Evolutionary conservation across 768 basidiomycete genomes (phyloP), one percentile per base, ranked within the genome.

Genomic region (Russula earlei): DNA sequence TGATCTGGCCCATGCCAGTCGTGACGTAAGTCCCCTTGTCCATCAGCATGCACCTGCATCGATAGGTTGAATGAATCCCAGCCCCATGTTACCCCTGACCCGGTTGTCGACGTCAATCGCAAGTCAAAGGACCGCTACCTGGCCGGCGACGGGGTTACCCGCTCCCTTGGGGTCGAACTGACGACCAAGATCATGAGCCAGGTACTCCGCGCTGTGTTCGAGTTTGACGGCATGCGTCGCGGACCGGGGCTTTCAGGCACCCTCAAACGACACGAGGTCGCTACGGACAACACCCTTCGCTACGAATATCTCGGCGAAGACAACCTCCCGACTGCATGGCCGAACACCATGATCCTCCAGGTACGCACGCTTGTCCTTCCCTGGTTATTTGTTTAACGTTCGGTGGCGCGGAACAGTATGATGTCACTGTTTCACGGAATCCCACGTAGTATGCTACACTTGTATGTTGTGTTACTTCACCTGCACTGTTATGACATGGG

Each of bases 211-310:
- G 82, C 78, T 4, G 70, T 91, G 22, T 82, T 82, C 57, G 74
- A 74, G 34, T 74, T 79, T 41, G 70, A 76, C 20, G 81, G 81
- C 49, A 61, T 91, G 43, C 73, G 76, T 33, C 83, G 85, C 45
- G 86, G 81, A 3, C 85, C 85, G 1, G 83, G 82, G 1, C 73
- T 77, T 45, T 87, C 85, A 5, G 89, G 89, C 0, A 61, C 54
- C 11, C 77, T 91, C 31, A 76, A 77, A 54, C 74, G 82, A 49
- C 85, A 81, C 74, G 64, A 67, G 42, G 65, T 71, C 49, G 74
- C 81, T 50, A 58, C 63, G 2, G 69, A 72, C 36, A 70, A 76
- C 41, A 79, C 75, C 5, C 75, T 81, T 22, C 70, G 70, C 11
- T 76, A 76, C 62, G 72, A 75, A 51, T 89, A 87, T 66, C 70